phyloP scores from a whole-genome alignment of 2,329 filamentous ascomycete genomes.

The Diaporthe amygdali region DNA sequence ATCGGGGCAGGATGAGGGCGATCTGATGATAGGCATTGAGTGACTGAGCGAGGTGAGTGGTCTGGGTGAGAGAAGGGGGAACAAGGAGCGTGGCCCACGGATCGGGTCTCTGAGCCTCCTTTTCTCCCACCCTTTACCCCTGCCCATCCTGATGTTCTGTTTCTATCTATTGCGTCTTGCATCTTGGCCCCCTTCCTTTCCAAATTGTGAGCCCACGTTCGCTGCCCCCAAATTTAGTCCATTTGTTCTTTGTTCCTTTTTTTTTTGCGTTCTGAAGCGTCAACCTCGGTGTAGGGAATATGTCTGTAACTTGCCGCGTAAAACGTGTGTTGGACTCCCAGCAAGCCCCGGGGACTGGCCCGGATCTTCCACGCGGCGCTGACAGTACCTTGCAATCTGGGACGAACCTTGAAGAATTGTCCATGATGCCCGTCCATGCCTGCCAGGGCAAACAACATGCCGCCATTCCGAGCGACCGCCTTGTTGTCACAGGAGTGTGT shows the following conservation, averaged over 20 bases:
- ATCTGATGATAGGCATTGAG: background rate
- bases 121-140: background rate
- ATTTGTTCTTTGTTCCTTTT: background rate
- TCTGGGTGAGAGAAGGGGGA: background rate
- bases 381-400: background rate
- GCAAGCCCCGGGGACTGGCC: slow-evolving; percentile 1
- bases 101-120: slow-evolving; percentile 15
- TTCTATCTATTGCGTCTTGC: slow-evolving; percentile 8
- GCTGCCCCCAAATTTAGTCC: background rate
- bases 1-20: background rate
- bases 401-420: background rate
- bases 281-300: slow-evolving; percentile 22
- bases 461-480: slow-evolving; percentile 4
- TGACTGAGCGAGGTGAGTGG: background rate
- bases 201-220: background rate
- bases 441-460: background rate
- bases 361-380: slow-evolving; percentile 9
- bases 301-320: slow-evolving; percentile 19
- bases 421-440: background rate
- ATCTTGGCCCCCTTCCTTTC: background rate
- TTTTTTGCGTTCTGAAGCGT: background rate
- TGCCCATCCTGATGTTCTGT: slow-evolving; percentile 14
- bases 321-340: background rate
- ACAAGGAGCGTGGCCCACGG: slow-evolving; percentile 9
- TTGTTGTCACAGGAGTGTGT: background rate